These are phyloP conservation scores for Solanum piurae DNA, from an alignment of 257 asterid species.

Conservation along the genomic window DNA sequence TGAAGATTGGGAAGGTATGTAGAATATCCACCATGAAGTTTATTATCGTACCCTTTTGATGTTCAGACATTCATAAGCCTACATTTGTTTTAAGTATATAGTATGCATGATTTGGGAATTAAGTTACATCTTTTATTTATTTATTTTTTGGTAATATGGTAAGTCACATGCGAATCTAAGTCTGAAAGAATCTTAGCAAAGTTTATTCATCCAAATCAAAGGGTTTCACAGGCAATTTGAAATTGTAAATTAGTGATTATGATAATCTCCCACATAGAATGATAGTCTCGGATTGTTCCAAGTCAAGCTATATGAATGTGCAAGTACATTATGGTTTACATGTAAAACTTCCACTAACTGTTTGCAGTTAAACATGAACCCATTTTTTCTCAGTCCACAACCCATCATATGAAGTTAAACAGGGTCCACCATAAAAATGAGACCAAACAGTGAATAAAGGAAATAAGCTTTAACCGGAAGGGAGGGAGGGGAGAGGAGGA, in stretches of 20 bases:
- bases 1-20: constrained; percentile 8
- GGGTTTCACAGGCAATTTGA: not conserved
- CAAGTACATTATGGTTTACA: not conserved
- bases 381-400: not conserved
- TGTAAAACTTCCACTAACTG: not conserved
- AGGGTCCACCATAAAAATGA: not conserved
- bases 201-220: not conserved
- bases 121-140: not conserved
- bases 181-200: not conserved
- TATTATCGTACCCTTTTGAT: not conserved
- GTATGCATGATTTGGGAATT: not conserved
- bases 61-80: not conserved
- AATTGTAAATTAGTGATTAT: not conserved
- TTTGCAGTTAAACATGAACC: not conserved
- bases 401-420: not conserved
- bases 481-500: not conserved
- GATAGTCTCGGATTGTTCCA: not conserved
- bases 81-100: not conserved
- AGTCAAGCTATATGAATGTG: not conserved
- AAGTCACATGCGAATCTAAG: not conserved
- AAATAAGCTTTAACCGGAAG: not conserved
- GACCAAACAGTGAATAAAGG: not conserved
- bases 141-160: not conserved
- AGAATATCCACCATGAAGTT: not conserved
- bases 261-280: not conserved